Conservation (phyloP, 1,284 basidiomycete genomes). For the Athelia psychrophila region DNA sequence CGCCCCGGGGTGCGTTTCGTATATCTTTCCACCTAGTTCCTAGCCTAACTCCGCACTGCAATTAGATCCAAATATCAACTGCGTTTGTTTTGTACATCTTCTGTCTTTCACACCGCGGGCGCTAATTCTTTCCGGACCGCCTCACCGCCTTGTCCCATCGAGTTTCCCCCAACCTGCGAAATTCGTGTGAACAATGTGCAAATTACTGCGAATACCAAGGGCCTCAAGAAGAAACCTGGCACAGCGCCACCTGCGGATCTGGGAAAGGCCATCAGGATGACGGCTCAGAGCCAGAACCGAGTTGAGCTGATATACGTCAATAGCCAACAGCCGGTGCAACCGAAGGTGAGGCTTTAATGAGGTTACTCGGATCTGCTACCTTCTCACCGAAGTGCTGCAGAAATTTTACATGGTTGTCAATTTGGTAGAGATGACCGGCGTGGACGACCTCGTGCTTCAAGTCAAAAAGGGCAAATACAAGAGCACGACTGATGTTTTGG, state of each 20-base stretch:
- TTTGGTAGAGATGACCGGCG: constrained; percentile 73
- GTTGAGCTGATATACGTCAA: constrained; percentile 92
- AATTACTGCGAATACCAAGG: constrained; percentile 80
- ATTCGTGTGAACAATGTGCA: constrained; percentile 77
- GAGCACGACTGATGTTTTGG: constrained; percentile 64
- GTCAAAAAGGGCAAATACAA: constrained; percentile 66
- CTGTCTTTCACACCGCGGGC: constrained; percentile 66
- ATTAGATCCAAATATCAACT: constrained; percentile 73
- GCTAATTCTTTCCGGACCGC: constrained; percentile 50
- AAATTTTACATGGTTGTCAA: constrained; percentile 86
- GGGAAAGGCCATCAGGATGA: constrained; percentile 53
- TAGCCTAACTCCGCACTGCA: constrained; percentile 10
- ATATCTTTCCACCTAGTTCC: constrained; percentile 6
- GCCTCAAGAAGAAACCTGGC: constrained; percentile 95
- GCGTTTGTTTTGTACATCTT: constrained; percentile 91
- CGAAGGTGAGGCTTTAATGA: constrained; percentile 51
- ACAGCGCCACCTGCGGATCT: constrained; percentile 91
- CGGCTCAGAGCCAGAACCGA: constrained; percentile 51
- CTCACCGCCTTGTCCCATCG: constrained; percentile 66
- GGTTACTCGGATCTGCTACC: constrained; percentile 1
- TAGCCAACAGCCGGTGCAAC: constrained; percentile 70
- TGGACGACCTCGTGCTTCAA: constrained; percentile 64
- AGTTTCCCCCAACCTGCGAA: constrained; percentile 92
- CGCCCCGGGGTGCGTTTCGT: constrained; percentile 42
- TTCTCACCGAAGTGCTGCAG: constrained; percentile 34